Evolutionary conservation across 2,329 filamentous ascomycete species (phyloP).

Genomic region (Nemania serpens): DNA sequence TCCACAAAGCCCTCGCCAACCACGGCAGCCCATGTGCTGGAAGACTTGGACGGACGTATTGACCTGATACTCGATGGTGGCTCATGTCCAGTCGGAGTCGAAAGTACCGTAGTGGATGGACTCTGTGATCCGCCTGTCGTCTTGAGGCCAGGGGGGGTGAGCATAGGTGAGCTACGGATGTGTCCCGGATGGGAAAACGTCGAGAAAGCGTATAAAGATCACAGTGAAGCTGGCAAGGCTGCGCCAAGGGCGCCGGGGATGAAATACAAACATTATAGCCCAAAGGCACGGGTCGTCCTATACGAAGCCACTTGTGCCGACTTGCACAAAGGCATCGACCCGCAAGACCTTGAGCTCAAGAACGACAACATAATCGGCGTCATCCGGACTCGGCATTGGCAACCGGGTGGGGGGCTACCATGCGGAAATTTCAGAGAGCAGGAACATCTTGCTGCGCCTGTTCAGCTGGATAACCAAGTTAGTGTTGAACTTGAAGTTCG

Average conservation of each 20-base stretch:
- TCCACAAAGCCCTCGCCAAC: conserved; percentile 93
- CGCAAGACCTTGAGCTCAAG: conserved; percentile 41
- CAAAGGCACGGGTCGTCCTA: conserved; percentile 81
- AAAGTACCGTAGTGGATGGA: conserved; percentile 96
- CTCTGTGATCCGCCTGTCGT: conserved; percentile 80
- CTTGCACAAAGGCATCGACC: conserved; percentile 44
- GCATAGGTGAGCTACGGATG: conserved; percentile 74
- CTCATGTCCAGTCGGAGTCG: conserved; percentile 83
- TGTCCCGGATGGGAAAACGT: conserved; percentile 83
- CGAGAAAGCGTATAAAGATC: conserved; percentile 77
- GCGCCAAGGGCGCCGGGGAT: conserved; percentile 89
- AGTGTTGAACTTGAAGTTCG: conserved; percentile 45
- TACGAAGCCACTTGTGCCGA: conserved; percentile 64
- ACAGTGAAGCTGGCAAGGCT: conserved; percentile 65
- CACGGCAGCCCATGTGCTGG: conserved; percentile 82
- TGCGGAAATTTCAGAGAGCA: conserved; percentile 41
- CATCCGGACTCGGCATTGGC: conserved; percentile 62
- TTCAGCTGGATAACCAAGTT: conserved; percentile 28
- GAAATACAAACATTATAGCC: conserved; percentile 99
- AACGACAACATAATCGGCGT: conserved; percentile 49
- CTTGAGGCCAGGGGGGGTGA: conserved; percentile 83
- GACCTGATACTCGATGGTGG: conserved; percentile 89
- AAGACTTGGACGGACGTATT: conserved; percentile 83
- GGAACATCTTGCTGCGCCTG: conserved; percentile 35
- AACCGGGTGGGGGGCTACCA: conserved; percentile 47